phyloP scores from a whole-genome alignment of 768 basidiomycete genomes.

The Rubroboletus satanas region DNA sequence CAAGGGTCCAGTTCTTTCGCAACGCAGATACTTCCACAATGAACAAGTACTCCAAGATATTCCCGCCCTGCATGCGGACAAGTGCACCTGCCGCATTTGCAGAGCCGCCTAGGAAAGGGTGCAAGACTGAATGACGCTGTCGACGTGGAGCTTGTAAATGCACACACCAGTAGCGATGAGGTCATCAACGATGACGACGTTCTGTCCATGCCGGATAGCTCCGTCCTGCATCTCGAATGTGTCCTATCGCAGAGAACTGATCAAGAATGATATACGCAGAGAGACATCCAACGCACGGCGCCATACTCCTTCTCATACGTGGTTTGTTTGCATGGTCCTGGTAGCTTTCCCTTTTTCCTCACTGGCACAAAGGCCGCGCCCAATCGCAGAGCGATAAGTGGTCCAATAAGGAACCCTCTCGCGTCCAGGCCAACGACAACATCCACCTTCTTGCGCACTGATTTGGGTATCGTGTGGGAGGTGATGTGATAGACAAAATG shows the following conservation, averaged over 20 bases:
- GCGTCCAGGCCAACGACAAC: slow-evolving; percentile 95
- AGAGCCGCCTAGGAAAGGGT: slow-evolving; percentile 65
- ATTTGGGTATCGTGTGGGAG: slow-evolving; percentile 64
- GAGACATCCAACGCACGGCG: slow-evolving; percentile 42
- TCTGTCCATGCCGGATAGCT: slow-evolving; percentile 78
- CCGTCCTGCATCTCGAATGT: slow-evolving; percentile 94
- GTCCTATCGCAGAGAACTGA: slow-evolving; percentile 50
- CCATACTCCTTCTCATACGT: slow-evolving; percentile 94
- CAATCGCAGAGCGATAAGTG: slow-evolving; percentile 83
- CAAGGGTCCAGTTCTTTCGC: slow-evolving; percentile 65
- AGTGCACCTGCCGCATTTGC: slow-evolving; percentile 91
- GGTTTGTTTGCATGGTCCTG: slow-evolving; percentile 71
- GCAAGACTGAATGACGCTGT: slow-evolving; percentile 4
- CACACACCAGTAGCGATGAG: slow-evolving; percentile 89
- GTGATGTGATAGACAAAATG: slow-evolving; percentile 84
- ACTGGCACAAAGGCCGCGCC: slow-evolving; percentile 96
- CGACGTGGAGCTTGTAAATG: neutral
- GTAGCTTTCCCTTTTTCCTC: slow-evolving; percentile 92
- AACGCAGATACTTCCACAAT: slow-evolving; percentile 80
- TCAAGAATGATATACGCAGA: slow-evolving; percentile 1
- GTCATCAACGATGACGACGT: slow-evolving; percentile 88
- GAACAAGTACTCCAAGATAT: slow-evolving; percentile 90
- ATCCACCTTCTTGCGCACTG: slow-evolving; percentile 70
- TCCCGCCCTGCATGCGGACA: slow-evolving; percentile 75
- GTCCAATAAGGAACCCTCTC: slow-evolving; percentile 92